Conservation (phyloP, 257 asterid genomes). For the Penstemon eatonii region DNA sequence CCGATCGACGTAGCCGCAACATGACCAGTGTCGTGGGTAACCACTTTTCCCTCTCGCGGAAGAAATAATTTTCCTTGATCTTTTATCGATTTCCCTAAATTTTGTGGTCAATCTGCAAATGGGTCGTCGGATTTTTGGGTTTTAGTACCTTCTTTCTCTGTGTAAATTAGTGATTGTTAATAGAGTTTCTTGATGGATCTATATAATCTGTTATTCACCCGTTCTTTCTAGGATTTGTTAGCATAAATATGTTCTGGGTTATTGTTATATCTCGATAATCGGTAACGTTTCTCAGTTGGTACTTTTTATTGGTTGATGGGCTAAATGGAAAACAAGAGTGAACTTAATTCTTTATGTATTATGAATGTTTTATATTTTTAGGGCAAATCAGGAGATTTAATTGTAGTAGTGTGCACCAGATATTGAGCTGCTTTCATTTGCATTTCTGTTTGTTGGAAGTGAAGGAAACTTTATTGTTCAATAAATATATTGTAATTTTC, state of each 20-base stretch:
- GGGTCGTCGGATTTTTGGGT: constrained; percentile 17
- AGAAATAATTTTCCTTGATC: neutral
- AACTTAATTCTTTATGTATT: neutral
- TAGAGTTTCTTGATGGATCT: constrained; percentile 23
- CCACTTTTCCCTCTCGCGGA: neutral
- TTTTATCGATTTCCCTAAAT: constrained; percentile 12
- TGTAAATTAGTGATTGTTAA: neutral
- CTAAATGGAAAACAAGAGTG: neutral
- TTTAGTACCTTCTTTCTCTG: neutral
- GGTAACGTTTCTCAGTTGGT: neutral
- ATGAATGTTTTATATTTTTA: neutral
- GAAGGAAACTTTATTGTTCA: neutral
- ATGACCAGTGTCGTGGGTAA: constrained; percentile 86
- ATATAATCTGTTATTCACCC: neutral
- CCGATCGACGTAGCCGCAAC: constrained; percentile 19
- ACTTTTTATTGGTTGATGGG: neutral
- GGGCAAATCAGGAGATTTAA: neutral
- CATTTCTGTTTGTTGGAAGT: neutral
- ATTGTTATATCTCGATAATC: neutral
- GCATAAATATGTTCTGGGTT: neutral
- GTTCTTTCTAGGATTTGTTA: constrained; percentile 3
- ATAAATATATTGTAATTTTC: neutral
- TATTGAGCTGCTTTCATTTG: neutral
- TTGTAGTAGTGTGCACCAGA: constrained; percentile 1
- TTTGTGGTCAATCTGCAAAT: constrained; percentile 20